These are phyloP conservation scores for Nemania bipapillata DNA, from an alignment of 2,329 filamentous ascomycete genomes.

Conservation along the genomic window DNA sequence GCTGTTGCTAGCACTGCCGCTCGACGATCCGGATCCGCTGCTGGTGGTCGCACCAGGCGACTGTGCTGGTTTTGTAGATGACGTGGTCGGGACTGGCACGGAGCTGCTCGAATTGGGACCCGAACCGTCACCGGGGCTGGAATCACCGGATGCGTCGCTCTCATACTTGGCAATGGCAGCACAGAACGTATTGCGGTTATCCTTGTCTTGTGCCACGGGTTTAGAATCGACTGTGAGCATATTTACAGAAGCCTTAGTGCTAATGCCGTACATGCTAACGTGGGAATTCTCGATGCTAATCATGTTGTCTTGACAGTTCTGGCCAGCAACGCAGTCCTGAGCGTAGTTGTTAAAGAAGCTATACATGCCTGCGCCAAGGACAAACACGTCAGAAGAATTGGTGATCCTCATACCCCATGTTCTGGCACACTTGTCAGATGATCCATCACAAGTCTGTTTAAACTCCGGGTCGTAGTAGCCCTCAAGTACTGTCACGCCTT, in stretches of 20 bases:
- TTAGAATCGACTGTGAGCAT: conserved; percentile 74
- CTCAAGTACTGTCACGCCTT: conserved; percentile 70
- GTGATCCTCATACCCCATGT: conserved; percentile 79
- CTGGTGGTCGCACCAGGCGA: conserved; percentile 16
- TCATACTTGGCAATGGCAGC: conserved; percentile 68
- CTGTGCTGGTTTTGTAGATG: conserved; percentile 18
- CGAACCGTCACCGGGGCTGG: conserved; percentile 32
- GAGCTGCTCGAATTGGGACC: conserved; percentile 34
- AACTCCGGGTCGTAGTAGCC: conserved; percentile 77
- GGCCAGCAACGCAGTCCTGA: conserved; percentile 72
- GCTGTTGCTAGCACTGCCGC: conserved; percentile 26
- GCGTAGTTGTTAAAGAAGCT: conserved; percentile 86
- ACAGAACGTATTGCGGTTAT: conserved; percentile 74
- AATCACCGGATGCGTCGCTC: conserved; percentile 27
- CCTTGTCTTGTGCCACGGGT: conserved; percentile 63
- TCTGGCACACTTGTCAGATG: conserved; percentile 69
- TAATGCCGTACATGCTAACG: conserved; percentile 74
- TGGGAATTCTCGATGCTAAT: conserved; percentile 74
- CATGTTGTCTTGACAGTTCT: conserved; percentile 82
- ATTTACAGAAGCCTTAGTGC: conserved; percentile 78
- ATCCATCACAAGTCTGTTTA: conserved; percentile 61
- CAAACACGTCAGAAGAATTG: conserved; percentile 72
- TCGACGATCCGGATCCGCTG: conserved; percentile 15
- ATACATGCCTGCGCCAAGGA: conserved; percentile 81
- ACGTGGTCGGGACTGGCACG: conserved; percentile 18